Base-by-base conservation (phyloP, 306 rosid genomes). In the Chamaecrista fasciculata region DNA sequence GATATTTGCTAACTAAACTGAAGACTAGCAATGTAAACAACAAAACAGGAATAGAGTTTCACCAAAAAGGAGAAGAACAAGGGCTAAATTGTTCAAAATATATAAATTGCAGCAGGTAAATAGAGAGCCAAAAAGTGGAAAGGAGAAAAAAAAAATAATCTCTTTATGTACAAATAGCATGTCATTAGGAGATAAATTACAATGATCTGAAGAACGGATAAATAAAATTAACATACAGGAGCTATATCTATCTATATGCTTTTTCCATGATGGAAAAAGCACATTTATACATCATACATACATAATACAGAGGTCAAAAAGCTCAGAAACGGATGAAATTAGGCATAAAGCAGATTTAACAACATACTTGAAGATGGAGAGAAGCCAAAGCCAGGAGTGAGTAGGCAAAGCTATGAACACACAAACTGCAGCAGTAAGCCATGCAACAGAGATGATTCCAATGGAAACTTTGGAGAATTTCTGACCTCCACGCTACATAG, bases 371-470 rank as follows among this genome's bases (percentile, higher is more conserved):
- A 94, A 90, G 31, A 88, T 61, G 20, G 79, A 52, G 67, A 94
- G 72, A 8, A 94, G 88, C 98, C 97, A 94, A 53, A 94, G 97
- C 97, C 98, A 94, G 29, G 90, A 86, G 84, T 90, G 86, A 73
- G 8, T 69, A 11, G 96, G 78, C 69, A 94, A 77, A 79, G 96
- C 97, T 73, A 79, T 33, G 79, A 88, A 94, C 82, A 90, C 84
- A 83, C 92, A 94, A 69, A 90, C 79, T 59, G 86, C 96, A n/a
- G 97, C 98, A 42, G 72, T 58, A 24, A 86, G 58, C 94, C 96
- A 90, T 33, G 76, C 92, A 8, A 69, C 74, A 43, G 77, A 71
- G 58, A 94, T 85, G 78, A 88, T 86, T 52, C 82, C 90, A 64
- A 85, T 25, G 9, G 84, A 68, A 73, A 79, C 29, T 84, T 81